Evolutionary conservation across 2,329 filamentous ascomycete species (phyloP), one percentile per base, ranked within the genome.

Genomic region (Colletotrichum cordylinicola): DNA sequence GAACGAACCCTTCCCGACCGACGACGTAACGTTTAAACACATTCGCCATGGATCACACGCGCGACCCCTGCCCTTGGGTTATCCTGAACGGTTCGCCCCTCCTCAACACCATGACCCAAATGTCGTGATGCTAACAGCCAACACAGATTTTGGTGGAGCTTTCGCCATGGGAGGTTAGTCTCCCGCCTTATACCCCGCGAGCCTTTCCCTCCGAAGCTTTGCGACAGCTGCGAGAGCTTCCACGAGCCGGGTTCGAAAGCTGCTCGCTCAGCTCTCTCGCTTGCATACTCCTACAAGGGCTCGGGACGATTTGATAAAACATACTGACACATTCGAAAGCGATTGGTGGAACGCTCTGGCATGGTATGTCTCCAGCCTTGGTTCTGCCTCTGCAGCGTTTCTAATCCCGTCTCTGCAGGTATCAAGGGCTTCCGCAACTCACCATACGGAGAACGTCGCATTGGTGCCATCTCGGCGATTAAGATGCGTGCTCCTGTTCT

Each of bases 61-160:
- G 97, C 88, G 97, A 98, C 87, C 97, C 97, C 78, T 98, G 97
- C 87, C 97, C 97, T 72, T 98, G 94, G 93, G 96, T 98, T 83
- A 94, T 97, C 79, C 91, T 98, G 80, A 98, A 62, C 15, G 58
- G 58, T 52, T 52, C 43, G 43, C 43, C 43, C 43, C 43, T 52
- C 43, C 43, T 52, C 43, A 52, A 52, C 43, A 52, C 43, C 43
- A 52, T 52, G 43, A 52, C n/a, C 43, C 4, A 29, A 67, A 18
- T 35, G 43, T n/a, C 15, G 16, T 52, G 43, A 52, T 52, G 43
- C 43, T 52, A 52, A 52, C n/a, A 1, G 2, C 3, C 43, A 52
- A 8, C 43, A 6, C 24, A 67, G 69, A 99, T 88, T 98, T 98
- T 84, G 97, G 97, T 78, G 97, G 97, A 87, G 97, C 96, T 74